Percentiles rank a stretch among this genome's conserved stretches.
Conservation (phyloP, 331 rosid genomes). For the Acacia pycnantha region DNA sequence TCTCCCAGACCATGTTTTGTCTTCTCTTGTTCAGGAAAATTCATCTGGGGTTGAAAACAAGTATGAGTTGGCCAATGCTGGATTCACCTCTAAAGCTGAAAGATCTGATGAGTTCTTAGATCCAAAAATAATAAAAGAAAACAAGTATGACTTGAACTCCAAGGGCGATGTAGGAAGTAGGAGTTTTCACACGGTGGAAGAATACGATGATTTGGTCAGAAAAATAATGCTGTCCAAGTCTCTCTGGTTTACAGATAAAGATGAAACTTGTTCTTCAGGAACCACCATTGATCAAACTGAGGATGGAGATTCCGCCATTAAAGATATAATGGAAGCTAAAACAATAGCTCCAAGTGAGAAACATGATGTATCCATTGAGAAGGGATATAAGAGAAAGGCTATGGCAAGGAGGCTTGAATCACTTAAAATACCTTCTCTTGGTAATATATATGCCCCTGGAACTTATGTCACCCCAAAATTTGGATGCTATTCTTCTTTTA, state of each 20-base stretch:
- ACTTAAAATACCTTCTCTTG: constrained; percentile 35
- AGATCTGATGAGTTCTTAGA: background rate
- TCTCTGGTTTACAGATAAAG: constrained; percentile 7
- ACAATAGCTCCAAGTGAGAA: background rate
- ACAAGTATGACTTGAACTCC: background rate
- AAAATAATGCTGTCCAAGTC: constrained; percentile 21
- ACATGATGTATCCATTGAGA: constrained; percentile 4
- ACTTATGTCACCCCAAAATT: constrained; percentile 52
- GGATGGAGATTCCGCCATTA: constrained; percentile 13
- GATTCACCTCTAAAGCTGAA: background rate
- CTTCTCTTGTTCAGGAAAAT: constrained; percentile 33
- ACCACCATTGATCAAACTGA: constrained; percentile 11
- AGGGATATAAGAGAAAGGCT: constrained; percentile 44
- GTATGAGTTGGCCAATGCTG: constrained; percentile 4
- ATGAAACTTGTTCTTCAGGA: constrained; percentile 16
- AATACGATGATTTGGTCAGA: constrained; percentile 36
- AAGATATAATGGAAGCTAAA: constrained; percentile 6
- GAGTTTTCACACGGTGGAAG: constrained; percentile 56
- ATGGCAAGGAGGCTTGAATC: constrained; percentile 45
- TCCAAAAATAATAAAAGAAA: background rate
- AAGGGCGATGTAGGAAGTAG: constrained; percentile 17
- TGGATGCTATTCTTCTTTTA: constrained; percentile 29
- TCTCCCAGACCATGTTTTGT: constrained; percentile 29
- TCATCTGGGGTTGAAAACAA: constrained; percentile 26
- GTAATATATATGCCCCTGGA: constrained; percentile 45